Base-by-base conservation (phyloP, 331 rosid species). In the Prunus yedoensis region DNA sequence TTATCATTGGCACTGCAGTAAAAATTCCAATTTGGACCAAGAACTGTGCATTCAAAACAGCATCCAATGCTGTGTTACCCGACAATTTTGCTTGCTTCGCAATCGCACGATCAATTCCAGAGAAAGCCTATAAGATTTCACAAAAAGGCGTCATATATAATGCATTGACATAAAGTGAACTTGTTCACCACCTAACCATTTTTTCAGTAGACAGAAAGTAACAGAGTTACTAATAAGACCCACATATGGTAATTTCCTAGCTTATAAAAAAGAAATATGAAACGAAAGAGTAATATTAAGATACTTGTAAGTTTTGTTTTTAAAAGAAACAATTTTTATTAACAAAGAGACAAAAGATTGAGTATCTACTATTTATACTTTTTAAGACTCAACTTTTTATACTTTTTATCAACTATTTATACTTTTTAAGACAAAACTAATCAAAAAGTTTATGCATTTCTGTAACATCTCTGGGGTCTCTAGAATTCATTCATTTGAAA, bases 11-110 rank as follows among this genome's bases (percentile, higher is more conserved):
- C 32, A 92, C 87, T 66, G 98, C 99, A 41, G 99, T 92, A 73
- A 95, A 95, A 74, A 95, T 85, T 60, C 99, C 96, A 84, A 95
- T 95, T 89, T 95, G 99, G 32, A 95, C 91, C 89, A 95, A 82
- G 85, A 95, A 95, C 73, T 92, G 99, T 74, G 99, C 91, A 92
- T 95, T 95, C 79, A 95, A 69, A 85, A 89, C 99, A 6, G 97
- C 90, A 85, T 90, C 77, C 66, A 92, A 81, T 72, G 99, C 94
- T 65, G 94, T 85, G 85, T 83, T 95, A 78, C 99, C 99, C 82
- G 49, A 23, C 63, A 58, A 0, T 81, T 74, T 83, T 74, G 97
- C 98, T 82, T 74, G 1, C 5, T 16, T 53, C 4, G 96, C 83
- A 79, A 95, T 86, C 70, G 73, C 47, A 79, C 85, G 85, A 78